These are phyloP conservation scores for Mycena alexandri DNA, from an alignment of 768 basidiomycete genomes.

Conservation along the genomic window DNA sequence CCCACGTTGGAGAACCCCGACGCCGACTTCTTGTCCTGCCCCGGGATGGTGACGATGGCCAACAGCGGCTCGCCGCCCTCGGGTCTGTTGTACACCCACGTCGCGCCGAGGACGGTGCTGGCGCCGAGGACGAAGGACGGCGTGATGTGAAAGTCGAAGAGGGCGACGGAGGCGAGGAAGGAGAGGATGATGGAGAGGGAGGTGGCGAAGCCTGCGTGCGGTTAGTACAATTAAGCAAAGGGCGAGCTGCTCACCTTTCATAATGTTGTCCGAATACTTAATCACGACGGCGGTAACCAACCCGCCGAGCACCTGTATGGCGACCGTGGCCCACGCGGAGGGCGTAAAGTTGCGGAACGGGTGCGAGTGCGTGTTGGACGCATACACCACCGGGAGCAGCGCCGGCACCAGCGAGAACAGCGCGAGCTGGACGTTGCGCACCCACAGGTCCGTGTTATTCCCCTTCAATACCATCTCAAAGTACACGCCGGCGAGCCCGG, in stretches of 20 bases:
- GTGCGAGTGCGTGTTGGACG: constrained; percentile 49
- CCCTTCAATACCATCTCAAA: constrained; percentile 95
- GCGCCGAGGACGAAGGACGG: constrained; percentile 89
- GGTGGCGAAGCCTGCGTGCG: constrained; percentile 81
- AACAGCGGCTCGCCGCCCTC: constrained; percentile 46
- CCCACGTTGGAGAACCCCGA: no score
- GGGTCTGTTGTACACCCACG: constrained; percentile 95
- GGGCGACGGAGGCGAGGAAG: constrained; percentile 91
- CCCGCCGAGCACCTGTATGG: constrained; percentile 92
- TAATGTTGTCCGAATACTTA: constrained; percentile 95
- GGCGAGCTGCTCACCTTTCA: constrained; percentile 69
- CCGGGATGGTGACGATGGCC: constrained; percentile 40
- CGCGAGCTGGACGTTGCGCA: constrained; percentile 90
- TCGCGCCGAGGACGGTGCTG: constrained; percentile 86
- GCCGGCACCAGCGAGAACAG: constrained; percentile 94
- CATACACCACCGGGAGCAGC: constrained; percentile 80
- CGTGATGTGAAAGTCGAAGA: constrained; percentile 93
- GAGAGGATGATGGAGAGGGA: constrained; percentile 94
- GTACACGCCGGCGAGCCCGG: constrained; percentile 92
- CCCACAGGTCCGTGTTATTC: constrained; percentile 88
- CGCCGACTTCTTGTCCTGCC: not conserved
- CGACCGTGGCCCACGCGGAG: constrained; percentile 97
- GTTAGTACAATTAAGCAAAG: no score
- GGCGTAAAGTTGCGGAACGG: constrained; percentile 86
- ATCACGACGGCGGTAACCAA: constrained; percentile 96